These are phyloP conservation scores for Pyrenophora teres DNA, from an alignment of 2,329 filamentous ascomycete genomes.

Conservation along the genomic window DNA sequence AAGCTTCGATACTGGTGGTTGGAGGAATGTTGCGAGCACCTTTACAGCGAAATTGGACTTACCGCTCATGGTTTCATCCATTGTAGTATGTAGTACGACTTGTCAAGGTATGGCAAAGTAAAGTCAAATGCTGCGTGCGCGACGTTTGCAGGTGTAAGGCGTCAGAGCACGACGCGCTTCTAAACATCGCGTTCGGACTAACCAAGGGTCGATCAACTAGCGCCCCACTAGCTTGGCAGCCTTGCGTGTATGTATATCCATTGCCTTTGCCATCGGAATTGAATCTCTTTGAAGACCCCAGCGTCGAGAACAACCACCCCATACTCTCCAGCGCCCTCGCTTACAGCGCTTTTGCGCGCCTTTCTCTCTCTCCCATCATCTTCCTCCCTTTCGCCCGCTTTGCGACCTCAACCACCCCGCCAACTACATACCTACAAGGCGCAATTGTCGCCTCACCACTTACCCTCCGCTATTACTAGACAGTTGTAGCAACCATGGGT, in stretches of 20 bases:
- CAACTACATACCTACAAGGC: background rate
- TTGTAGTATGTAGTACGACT: constrained; percentile 13
- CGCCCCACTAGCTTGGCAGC: constrained; percentile 22
- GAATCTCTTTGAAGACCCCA: constrained; percentile 47
- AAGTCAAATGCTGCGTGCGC: background rate
- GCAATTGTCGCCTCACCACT: constrained; percentile 9
- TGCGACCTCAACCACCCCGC: constrained; percentile 3
- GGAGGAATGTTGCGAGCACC: background rate
- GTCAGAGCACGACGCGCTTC: constrained; percentile 19
- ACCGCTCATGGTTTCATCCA: constrained; percentile 49
- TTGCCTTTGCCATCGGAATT: constrained; percentile 17
- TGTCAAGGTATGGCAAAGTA: background rate
- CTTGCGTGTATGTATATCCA: constrained; percentile 26
- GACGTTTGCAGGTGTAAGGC: constrained; percentile 3
- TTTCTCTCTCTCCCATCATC: constrained; percentile 12
- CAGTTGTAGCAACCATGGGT: constrained; percentile 57
- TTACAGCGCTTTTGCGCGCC: constrained; percentile 11
- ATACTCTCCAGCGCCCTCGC: constrained; percentile 27
- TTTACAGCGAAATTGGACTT: constrained; percentile 8
- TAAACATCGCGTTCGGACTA: constrained; percentile 24
- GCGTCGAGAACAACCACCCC: constrained; percentile 44
- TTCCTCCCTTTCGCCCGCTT: constrained; percentile 3
- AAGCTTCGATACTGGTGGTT: background rate
- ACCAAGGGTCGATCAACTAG: constrained; percentile 9
- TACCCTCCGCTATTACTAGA: constrained; percentile 24